Percentiles rank a stretch among this genome's conserved stretches.
Evolutionary conservation across 179 eudicot species (phyloP).

Genomic region (Spergularia azorica): DNA sequence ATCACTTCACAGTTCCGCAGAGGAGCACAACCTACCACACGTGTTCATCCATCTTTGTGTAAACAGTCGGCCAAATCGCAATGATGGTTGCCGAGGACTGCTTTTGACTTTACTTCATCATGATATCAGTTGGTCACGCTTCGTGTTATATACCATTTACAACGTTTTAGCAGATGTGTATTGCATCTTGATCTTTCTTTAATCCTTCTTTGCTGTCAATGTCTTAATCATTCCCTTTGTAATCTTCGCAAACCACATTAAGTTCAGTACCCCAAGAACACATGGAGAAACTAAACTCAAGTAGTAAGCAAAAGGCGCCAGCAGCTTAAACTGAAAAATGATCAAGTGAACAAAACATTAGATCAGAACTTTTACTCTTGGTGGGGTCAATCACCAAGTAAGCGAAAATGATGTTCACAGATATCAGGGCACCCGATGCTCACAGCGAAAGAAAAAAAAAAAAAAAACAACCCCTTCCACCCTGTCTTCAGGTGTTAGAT

Average conservation of each 20-base stretch:
- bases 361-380: neutral
- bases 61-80: neutral
- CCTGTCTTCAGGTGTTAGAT: no score
- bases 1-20: neutral
- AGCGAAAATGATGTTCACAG: no score
- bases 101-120: neutral
- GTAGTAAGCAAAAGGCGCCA: conserved; percentile 31
- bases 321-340: conserved; percentile 36
- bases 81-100: conserved; percentile 6
- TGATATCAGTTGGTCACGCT: neutral
- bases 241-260: conserved; percentile 50
- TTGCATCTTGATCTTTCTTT: neutral
- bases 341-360: neutral
- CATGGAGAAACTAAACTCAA: conserved; percentile 29
- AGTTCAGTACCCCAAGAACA: conserved; percentile 37
- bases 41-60: neutral
- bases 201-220: conserved; percentile 36
- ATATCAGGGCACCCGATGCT: no score
- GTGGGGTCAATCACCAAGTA: no score
- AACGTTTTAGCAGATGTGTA: conserved; percentile 7
- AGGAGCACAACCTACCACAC: neutral
- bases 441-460: no score
- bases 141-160: conserved; percentile 7
- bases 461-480: no score
- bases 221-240: conserved; percentile 52